Conservation (phyloP, 306 rosid genomes). For the Sechiopsis laciniata region DNA sequence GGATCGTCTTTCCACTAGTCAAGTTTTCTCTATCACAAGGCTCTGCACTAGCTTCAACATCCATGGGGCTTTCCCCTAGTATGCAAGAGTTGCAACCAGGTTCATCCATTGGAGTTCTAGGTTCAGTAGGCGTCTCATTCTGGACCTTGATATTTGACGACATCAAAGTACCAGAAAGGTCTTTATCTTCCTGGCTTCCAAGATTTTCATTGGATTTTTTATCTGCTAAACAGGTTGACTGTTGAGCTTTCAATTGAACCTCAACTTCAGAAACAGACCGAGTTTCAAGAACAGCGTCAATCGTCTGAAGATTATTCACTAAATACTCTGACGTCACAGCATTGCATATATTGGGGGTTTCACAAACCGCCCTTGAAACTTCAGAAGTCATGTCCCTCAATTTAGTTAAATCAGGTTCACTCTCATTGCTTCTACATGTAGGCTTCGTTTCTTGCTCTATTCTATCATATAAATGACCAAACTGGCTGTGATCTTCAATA, state of each 20-base stretch:
- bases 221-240: slow-evolving; percentile 28
- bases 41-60: slow-evolving; percentile 34
- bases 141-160: slow-evolving; percentile 28
- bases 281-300: slow-evolving; percentile 1
- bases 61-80: slow-evolving; percentile 27
- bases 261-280: slow-evolving; percentile 22
- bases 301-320: slow-evolving; percentile 18
- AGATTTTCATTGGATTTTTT: slow-evolving; percentile 32
- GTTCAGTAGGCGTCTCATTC: slow-evolving; percentile 28
- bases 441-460: slow-evolving; percentile 23
- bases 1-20: slow-evolving; percentile 25
- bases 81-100: slow-evolving; percentile 26
- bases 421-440: slow-evolving; percentile 21
- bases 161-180: slow-evolving; percentile 25
- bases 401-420: slow-evolving; percentile 21
- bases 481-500: slow-evolving; percentile 16
- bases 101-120: slow-evolving; percentile 29
- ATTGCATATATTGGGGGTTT: slow-evolving; percentile 16
- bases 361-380: slow-evolving; percentile 26
- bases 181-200: slow-evolving; percentile 28
- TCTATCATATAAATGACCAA: slow-evolving; percentile 9
- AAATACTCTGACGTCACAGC: neutral
- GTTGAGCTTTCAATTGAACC: slow-evolving; percentile 27
- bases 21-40: slow-evolving; percentile 29
- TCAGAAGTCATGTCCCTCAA: slow-evolving; percentile 24